Evolutionary conservation across 495 filamentous ascomycete species (phyloP), one percentile per base, ranked within the genome.

Genomic region (Sordaria brevicollis): DNA sequence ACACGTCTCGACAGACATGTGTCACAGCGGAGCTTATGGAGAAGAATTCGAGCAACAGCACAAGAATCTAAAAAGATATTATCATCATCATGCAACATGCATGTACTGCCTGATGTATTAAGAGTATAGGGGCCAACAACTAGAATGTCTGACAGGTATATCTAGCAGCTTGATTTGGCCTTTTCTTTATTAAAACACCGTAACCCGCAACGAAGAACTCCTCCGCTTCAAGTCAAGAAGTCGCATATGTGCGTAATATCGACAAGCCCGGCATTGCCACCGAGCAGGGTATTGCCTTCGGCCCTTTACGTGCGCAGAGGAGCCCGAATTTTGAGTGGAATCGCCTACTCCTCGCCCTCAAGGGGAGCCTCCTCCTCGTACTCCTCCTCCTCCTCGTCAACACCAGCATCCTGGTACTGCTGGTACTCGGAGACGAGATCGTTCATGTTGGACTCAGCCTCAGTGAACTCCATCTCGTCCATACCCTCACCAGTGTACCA

Each of bases 401-500:
- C 87, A 75, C 92, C 92, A 77, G 95, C 95, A 79, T 99, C 95
- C 88, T 99, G 95, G 89, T 99, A 99, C 83, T 99, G 96, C 89
- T 99, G 95, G 88, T 99, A 99, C 83, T 99, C 95, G 70, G 94
- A 97, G 72, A 99, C 95, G 82, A 99, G 86, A 83, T 99, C 95
- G 87, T 98, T 99, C 95, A 99, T 99, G 87, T 99, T 99, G 87
- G 91, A 94, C 91, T 99, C 95, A 77, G 95, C 95, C 89, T 98
- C 96, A 81, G 95, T 98, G 86, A 99, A 99, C 87, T 99, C 95
- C 95, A 98, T 98, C 91, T 99, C 95, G 86, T 99, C 95, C 95
- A 99, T 99, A 87, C 95, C 95, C 90, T 99, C 95, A 80, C 94
- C 93, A 89, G 95, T 99, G 85, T 99, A 99, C 95, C 95, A 99